A percentile compares a stretch with the other conserved stretches of the same genome.
Evolutionary conservation across 352 stramenopile species (phyloP).

Genomic region (Phytophthora rubi): DNA sequence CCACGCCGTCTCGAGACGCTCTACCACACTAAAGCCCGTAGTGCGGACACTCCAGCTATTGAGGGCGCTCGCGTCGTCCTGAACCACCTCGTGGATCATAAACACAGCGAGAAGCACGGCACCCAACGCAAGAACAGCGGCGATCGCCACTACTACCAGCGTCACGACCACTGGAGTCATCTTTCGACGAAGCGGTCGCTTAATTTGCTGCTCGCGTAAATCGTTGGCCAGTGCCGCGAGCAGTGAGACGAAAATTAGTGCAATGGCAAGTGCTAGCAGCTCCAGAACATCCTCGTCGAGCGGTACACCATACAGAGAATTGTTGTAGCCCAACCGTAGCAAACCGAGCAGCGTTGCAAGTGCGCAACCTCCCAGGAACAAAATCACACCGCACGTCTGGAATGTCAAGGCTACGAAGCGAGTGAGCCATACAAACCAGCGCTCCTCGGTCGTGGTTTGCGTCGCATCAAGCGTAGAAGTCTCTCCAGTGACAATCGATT

Average conservation of each 20-base stretch:
- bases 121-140: slow-evolving; percentile 49
- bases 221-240: slow-evolving; percentile 64
- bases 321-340: slow-evolving; percentile 54
- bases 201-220: slow-evolving; percentile 45
- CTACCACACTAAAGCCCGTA: slow-evolving; percentile 68
- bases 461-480: slow-evolving; percentile 51
- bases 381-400: slow-evolving; percentile 27
- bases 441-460: slow-evolving; percentile 75
- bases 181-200: slow-evolving; percentile 28
- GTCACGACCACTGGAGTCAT: slow-evolving; percentile 21
- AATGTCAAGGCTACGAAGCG: slow-evolving; percentile 54
- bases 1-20: slow-evolving; percentile 60
- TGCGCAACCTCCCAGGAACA: slow-evolving; percentile 57
- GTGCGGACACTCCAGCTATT: slow-evolving; percentile 80
- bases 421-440: slow-evolving; percentile 75
- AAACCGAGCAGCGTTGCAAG: slow-evolving; percentile 63
- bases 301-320: slow-evolving; percentile 58
- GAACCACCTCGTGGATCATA: slow-evolving; percentile 67
- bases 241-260: slow-evolving; percentile 45
- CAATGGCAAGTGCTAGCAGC: slow-evolving; percentile 41
- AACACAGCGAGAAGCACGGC: slow-evolving; percentile 55
- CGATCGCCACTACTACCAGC: slow-evolving; percentile 44
- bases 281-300: slow-evolving; percentile 57
- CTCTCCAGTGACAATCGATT: slow-evolving; percentile 3
- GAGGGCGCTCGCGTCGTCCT: slow-evolving; percentile 47